phyloP scores from a whole-genome alignment of 1,284 basidiomycete species.

The Trametes hirsuta region DNA sequence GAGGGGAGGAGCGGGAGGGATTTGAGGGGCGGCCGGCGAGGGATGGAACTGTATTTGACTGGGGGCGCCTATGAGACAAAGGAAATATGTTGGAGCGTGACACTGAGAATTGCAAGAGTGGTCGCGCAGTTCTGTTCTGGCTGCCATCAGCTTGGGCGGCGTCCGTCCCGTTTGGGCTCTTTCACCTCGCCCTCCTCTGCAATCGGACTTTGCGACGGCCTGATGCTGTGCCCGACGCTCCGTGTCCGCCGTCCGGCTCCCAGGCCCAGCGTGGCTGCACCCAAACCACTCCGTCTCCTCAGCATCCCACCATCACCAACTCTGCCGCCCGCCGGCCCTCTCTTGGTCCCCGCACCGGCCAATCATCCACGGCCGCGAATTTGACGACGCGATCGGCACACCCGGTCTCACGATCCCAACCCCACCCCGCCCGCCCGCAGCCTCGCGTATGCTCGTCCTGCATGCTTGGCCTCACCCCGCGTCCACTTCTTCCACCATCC shows the following conservation, averaged over 20 bases:
- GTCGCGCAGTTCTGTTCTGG: constrained; percentile 7
- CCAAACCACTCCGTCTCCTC: constrained; percentile 1
- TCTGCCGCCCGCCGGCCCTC: neutral
- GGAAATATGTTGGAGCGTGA: constrained; percentile 21
- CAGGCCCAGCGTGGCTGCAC: no score
- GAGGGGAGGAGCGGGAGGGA: constrained; percentile 6
- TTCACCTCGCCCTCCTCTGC: no score
- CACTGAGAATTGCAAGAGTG: constrained; percentile 2
- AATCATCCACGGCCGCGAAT: constrained; percentile 17
- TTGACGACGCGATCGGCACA: constrained; percentile 25
- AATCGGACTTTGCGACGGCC: constrained; percentile 6
- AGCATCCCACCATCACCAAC: constrained; percentile 15
- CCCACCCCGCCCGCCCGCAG: neutral
- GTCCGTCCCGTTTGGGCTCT: constrained; percentile 5
- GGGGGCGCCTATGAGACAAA: constrained; percentile 21
- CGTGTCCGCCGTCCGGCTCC: no score
- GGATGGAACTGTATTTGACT: constrained; percentile 27
- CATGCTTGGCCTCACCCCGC: neutral
- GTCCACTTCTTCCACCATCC: neutral
- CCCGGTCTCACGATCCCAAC: constrained; percentile 18
- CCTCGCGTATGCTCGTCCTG: neutral
- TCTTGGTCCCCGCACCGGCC: neutral
- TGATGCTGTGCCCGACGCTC: constrained; percentile 12
- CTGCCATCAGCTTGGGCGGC: constrained; percentile 24
- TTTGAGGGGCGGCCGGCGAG: constrained; percentile 18